Evolutionary conservation across 768 basidiomycete species (phyloP).

Genomic region (Pseudohyphozyma bogoriensis): DNA sequence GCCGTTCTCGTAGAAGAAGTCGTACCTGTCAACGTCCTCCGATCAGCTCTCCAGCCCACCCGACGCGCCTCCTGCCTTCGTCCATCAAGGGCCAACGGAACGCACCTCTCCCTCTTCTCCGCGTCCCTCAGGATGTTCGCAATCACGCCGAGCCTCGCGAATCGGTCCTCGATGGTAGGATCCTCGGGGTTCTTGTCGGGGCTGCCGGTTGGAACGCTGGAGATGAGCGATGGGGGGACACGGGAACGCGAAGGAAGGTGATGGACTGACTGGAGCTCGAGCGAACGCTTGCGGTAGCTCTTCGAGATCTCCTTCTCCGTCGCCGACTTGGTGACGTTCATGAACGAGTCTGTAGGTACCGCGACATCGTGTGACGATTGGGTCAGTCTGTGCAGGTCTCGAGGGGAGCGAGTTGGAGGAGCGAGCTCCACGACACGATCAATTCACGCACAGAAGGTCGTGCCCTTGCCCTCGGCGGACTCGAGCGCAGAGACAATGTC

Average conservation of each 20-base stretch:
- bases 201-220: constrained; percentile 42
- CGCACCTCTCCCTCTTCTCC: constrained; percentile 39
- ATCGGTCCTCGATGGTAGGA: constrained; percentile 63
- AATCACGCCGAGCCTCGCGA: constrained; percentile 82
- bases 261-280: constrained; percentile 68
- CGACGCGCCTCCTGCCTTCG: too few relatives aligned
- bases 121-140: constrained; percentile 64
- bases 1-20: constrained; percentile 88
- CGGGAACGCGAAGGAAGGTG: too few relatives aligned
- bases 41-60: background rate
- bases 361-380: constrained; percentile 64
- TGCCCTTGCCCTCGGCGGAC: constrained; percentile 56
- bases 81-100: background rate
- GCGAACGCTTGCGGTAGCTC: constrained; percentile 84
- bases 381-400: constrained; percentile 51
- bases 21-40: constrained; percentile 49
- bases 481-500: constrained; percentile 33
- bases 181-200: constrained; percentile 91
- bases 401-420: background rate
- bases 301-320: constrained; percentile 66
- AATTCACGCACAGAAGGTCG: constrained; percentile 57
- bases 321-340: constrained; percentile 68
- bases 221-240: background rate
- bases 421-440: background rate
- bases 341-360: constrained; percentile 68